Evolutionary conservation across 495 filamentous ascomycete species (phyloP), one percentile per base, ranked within the genome.

Genomic region (Opeltia flavorubescens): DNA sequence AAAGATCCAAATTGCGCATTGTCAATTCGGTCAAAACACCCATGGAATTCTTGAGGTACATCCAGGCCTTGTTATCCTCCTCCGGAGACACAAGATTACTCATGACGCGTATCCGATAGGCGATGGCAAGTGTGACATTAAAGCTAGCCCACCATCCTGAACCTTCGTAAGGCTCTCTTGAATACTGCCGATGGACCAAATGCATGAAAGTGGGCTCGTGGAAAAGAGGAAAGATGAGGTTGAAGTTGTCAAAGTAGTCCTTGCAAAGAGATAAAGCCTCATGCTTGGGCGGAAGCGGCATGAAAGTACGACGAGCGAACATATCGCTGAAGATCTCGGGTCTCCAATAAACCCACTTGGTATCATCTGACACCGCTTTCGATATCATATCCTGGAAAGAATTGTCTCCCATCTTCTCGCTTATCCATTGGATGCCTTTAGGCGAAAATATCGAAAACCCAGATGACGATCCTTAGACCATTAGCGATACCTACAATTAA

Each of bases 151-250:
- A 98, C 91, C 91, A 98, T 8, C 91, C 91, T 23, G 86, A 91
- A 31, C 89, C 87, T 59, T 89, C 84, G 54, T 94, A 95, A n/a
- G 89, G 91, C 55, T 94, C 81, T 29, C 72, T 66, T 13, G 88
- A 89, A 64, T 95, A 98, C 55, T 96, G 88, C 51, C 81, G 78
- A 53, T 95, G 86, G 18, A 95, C 86, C 12, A 96, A 66, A 58
- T 94, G 86, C 84, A 95, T 95, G 58, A 98, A 98, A 0, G 91
- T 95, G 12, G 89, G 87, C 61, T 95, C 87, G 59, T 98, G 91
- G 59, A 94, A 98, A 3, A 98, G 71, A 36, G 91, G 91, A 59
- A 96, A 94, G 75, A 95, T 85, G 77, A 86, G 87, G 66, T 98
- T 98, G 70, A 98, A 95, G 62, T 95, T 94, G 57, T 89, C 84